Evolutionary conservation across 2,329 filamentous ascomycete genomes (phyloP).

Genomic region (Cladosporium sp.): DNA sequence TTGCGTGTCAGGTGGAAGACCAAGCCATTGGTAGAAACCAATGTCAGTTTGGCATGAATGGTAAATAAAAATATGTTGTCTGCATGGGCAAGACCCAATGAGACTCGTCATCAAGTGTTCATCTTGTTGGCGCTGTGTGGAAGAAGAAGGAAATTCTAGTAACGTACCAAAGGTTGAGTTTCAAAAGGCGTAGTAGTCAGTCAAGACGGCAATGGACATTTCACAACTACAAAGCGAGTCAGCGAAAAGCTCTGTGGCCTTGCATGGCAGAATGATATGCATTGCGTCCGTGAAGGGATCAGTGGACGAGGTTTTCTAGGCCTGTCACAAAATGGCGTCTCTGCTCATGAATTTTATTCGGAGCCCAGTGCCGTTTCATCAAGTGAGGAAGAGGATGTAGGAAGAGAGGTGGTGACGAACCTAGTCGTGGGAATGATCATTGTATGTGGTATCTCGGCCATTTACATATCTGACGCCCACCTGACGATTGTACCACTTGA

Average conservation of each 20-base stretch:
- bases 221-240: slow-evolving; percentile 1
- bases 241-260: neutral
- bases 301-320: slow-evolving; percentile 44
- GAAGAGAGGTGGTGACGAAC: slow-evolving; percentile 3
- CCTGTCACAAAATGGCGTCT: slow-evolving; percentile 38
- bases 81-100: slow-evolving; percentile 35
- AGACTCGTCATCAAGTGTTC: slow-evolving; percentile 39
- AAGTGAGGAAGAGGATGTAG: slow-evolving; percentile 15
- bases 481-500: neutral
- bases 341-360: slow-evolving; percentile 29
- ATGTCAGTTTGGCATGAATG: slow-evolving; percentile 33
- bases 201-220: too few species aligned
- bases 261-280: neutral
- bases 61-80: slow-evolving; percentile 33
- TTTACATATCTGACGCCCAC: neutral
- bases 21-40: slow-evolving; percentile 8
- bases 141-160: slow-evolving; percentile 2
- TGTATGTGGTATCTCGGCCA: neutral
- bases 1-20: neutral
- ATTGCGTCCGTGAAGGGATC: slow-evolving; percentile 19
- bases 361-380: slow-evolving; percentile 39
- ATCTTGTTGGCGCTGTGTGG: slow-evolving; percentile 23
- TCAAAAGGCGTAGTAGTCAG: neutral
- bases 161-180: slow-evolving; percentile 1
- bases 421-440: neutral